A percentile compares a stretch with the other conserved stretches of the same genome.
Evolutionary conservation across 345 rosid genomes (phyloP).

Genomic region (Litchi chinensis): DNA sequence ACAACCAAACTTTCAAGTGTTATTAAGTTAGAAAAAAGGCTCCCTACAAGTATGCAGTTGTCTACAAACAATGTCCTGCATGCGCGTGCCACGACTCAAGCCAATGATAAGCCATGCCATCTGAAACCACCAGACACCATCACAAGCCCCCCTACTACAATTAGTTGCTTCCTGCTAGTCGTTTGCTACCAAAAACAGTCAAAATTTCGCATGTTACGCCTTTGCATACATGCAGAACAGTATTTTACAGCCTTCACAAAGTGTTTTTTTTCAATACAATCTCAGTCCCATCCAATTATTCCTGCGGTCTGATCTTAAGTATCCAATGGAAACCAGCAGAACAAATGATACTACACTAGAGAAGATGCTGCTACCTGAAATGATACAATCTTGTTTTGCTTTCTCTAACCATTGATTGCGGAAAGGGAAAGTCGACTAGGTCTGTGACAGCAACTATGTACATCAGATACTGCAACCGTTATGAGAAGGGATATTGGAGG

Average conservation of each 20-base stretch:
- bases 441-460: constrained; percentile 39
- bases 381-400: constrained; percentile 18
- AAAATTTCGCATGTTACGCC: constrained; percentile 49
- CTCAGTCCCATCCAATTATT: constrained; percentile 9
- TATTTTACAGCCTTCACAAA: constrained; percentile 24
- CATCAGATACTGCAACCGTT: constrained; percentile 27
- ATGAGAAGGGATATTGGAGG: constrained; percentile 10
- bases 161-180: constrained; percentile 45
- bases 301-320: constrained; percentile 21
- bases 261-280: constrained; percentile 20
- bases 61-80: constrained; percentile 27
- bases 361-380: constrained; percentile 25
- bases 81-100: constrained; percentile 19
- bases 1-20: constrained; percentile 36
- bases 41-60: constrained; percentile 49
- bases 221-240: constrained; percentile 46
- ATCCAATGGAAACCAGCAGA: constrained; percentile 23
- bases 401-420: constrained; percentile 21
- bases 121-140: constrained; percentile 28
- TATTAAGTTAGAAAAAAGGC: constrained; percentile 50
- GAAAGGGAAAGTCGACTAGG: constrained; percentile 18
- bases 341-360: constrained; percentile 33
- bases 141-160: constrained; percentile 30
- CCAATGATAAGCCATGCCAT: constrained; percentile 10
- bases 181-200: constrained; percentile 45